These are phyloP conservation scores for Gonapodya sp. DNA, from an alignment of 192 early-diverging fungal genomes.

Conservation along the genomic window DNA sequence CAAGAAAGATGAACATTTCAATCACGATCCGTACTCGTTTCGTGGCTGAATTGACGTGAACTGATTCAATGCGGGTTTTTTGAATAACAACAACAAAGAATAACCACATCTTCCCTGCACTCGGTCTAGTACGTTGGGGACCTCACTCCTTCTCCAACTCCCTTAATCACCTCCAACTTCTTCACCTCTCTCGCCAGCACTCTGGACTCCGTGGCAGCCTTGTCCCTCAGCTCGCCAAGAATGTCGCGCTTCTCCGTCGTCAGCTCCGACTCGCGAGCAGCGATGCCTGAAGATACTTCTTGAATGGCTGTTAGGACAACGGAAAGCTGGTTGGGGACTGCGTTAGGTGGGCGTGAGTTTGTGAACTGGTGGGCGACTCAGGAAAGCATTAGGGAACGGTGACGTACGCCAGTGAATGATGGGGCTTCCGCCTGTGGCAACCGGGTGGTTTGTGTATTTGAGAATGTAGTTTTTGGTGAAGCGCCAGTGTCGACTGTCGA, in stretches of 20 bases:
- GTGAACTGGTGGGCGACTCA: not conserved
- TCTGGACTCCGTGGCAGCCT: conserved; percentile 51
- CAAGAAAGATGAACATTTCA: too few relatives aligned
- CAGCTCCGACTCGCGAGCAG: conserved; percentile 32
- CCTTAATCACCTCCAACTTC: conserved; percentile 26
- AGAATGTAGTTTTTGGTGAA: conserved; percentile 51
- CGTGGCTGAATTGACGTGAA: too few relatives aligned
- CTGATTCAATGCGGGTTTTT: too few relatives aligned
- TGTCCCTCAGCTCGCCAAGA: conserved; percentile 45
- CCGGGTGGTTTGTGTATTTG: conserved; percentile 61
- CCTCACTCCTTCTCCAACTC: not conserved
- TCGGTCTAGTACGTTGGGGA: too few relatives aligned
- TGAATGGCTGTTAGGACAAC: conserved; percentile 53
- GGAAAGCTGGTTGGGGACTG: conserved; percentile 59
- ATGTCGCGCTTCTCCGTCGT: conserved; percentile 44
- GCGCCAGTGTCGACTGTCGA: not conserved
- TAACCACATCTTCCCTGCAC: too few relatives aligned
- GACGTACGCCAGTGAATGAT: conserved; percentile 43
- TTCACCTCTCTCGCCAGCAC: conserved; percentile 58
- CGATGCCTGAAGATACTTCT: conserved; percentile 43
- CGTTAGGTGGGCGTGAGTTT: not conserved
- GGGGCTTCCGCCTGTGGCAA: conserved; percentile 63
- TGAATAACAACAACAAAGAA: too few relatives aligned
- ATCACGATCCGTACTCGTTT: too few relatives aligned
- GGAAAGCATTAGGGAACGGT: not conserved